Evolutionary conservation across 2,329 filamentous ascomycete genomes (phyloP).

Genomic region (Fusarium sp.): DNA sequence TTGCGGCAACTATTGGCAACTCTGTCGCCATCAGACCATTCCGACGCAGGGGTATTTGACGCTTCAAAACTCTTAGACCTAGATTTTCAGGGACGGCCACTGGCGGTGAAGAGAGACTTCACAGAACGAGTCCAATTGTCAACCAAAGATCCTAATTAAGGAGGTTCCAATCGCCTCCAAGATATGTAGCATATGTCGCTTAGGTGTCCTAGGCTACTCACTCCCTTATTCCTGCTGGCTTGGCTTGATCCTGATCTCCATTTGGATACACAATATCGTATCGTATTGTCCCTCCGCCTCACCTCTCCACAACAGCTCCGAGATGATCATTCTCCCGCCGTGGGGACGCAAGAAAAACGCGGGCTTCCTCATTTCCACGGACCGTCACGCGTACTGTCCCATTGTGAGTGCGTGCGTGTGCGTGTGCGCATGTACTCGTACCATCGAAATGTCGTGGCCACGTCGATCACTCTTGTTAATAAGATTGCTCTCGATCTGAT

Average conservation of each 20-base stretch:
- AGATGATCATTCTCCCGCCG: constrained; percentile 28
- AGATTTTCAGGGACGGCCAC: constrained; percentile 31
- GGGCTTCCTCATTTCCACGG: constrained; percentile 15
- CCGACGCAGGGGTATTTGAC: constrained; percentile 40
- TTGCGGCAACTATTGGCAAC: constrained; percentile 35
- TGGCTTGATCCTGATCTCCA: constrained; percentile 3
- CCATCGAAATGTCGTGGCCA: constrained; percentile 28
- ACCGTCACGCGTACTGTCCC: constrained; percentile 1
- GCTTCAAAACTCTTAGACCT: constrained; percentile 14
- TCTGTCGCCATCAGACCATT: constrained; percentile 43
- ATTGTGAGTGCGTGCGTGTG: background rate
- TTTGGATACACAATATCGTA: background rate
- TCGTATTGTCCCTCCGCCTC: constrained; percentile 10
- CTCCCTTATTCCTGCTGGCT: constrained; percentile 15
- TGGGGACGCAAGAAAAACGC: constrained; percentile 36
- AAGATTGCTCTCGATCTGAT: background rate
- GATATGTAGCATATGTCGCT: constrained; percentile 1
- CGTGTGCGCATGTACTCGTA: background rate
- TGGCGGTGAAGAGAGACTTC: constrained; percentile 26
- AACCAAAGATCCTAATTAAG: constrained; percentile 25
- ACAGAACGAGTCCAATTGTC: background rate
- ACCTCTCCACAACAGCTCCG: constrained; percentile 33
- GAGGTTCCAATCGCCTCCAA: constrained; percentile 6
- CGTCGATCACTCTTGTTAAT: constrained; percentile 16
- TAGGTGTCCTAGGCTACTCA: background rate